Base-by-base conservation (phyloP, 208 protist genomes). In the Acanthamoeba triangularis region DNA sequence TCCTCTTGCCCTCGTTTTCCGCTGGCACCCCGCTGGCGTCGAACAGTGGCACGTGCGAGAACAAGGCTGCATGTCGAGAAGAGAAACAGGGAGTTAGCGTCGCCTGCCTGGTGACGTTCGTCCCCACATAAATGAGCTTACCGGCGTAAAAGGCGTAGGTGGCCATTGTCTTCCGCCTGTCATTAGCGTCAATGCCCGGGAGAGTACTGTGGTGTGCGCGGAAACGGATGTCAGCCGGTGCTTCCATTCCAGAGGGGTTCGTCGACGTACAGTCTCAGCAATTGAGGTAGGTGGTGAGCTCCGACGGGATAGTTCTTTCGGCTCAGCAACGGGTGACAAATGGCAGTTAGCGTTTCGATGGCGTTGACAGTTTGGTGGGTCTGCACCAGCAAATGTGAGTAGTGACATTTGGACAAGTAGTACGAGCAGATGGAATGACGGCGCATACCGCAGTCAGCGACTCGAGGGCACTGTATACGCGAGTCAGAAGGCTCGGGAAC, bases 311-410 rank as follows among this genome's bases (percentile, higher is more conserved):
- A 94, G 47, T 94, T 72, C 67, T 94, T 52, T 11, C 90, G 37
- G 56, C 63, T 80, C 54, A 94, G 44, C n/a, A 94, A 11, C 16
- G 90, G 90, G 52, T 94, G 65, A 10, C 63, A 72, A 0, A 94
- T 80, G 67, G 47, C 65, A 0, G 33, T 47, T 7, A 94, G 65
- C 14, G 90, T 33, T 28, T 94, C 90, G 16, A 94, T 72, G n/a
- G 52, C 90, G 13, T 94, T 94, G 14, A 56, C 13, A 10, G 90
- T 94, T 80, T 94, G 90, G 23, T 94, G 90, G 20, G 90, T 94
- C 90, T 94, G 47, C 47, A 14, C 47, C 47, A 49, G 14, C 13
- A 13, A 49, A 13, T 16, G 61, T 37, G 25, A 14, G 6, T 8
- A n/a, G 20, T 37, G 28, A 54, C 23, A 59, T 59, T 6, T 61